These are phyloP conservation scores for Curvularia eragrostidis DNA, from an alignment of 2,329 filamentous ascomycete genomes.

Conservation along the genomic window DNA sequence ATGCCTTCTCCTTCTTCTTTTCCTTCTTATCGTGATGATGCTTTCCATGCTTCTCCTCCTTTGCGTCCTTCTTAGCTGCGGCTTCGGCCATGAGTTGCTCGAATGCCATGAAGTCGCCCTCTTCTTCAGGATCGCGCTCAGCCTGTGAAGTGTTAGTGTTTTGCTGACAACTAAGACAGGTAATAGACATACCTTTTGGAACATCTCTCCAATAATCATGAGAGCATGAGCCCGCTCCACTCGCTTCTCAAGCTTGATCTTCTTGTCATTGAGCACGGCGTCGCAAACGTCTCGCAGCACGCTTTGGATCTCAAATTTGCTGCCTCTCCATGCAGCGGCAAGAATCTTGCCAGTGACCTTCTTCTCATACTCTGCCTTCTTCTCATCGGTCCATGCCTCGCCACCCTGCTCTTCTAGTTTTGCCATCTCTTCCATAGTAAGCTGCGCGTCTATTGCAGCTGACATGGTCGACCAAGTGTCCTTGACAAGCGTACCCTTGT, in stretches of 20 bases:
- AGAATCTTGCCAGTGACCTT: slow-evolving; percentile 97
- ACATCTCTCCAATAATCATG: slow-evolving; percentile 86
- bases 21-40: slow-evolving; percentile 58
- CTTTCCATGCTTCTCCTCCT: slow-evolving; percentile 79
- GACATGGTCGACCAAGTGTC: slow-evolving; percentile 98
- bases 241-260: slow-evolving; percentile 81
- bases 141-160: slow-evolving; percentile 62
- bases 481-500: slow-evolving; percentile 96
- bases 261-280: slow-evolving; percentile 78
- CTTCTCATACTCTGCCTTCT: slow-evolving; percentile 92
- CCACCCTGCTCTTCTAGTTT: slow-evolving; percentile 93
- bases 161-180: not conserved
- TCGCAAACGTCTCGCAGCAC: slow-evolving; percentile 96
- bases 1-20: slow-evolving; percentile 37
- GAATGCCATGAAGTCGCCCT: slow-evolving; percentile 98
- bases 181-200: slow-evolving; percentile 71
- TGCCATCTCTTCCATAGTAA: slow-evolving; percentile 99
- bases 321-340: slow-evolving; percentile 93
- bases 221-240: slow-evolving; percentile 90
- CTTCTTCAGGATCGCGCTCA: slow-evolving; percentile 88
- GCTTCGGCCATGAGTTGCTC: slow-evolving; percentile 98
- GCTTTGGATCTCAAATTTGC: slow-evolving; percentile 97
- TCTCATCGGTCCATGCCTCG: slow-evolving; percentile 98
- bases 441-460: slow-evolving; percentile 94
- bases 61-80: slow-evolving; percentile 87